Percentiles rank a stretch among this genome's conserved stretches.
Conservation (phyloP, 2,329 filamentous ascomycete genomes). For the Botrytis aclada region DNA sequence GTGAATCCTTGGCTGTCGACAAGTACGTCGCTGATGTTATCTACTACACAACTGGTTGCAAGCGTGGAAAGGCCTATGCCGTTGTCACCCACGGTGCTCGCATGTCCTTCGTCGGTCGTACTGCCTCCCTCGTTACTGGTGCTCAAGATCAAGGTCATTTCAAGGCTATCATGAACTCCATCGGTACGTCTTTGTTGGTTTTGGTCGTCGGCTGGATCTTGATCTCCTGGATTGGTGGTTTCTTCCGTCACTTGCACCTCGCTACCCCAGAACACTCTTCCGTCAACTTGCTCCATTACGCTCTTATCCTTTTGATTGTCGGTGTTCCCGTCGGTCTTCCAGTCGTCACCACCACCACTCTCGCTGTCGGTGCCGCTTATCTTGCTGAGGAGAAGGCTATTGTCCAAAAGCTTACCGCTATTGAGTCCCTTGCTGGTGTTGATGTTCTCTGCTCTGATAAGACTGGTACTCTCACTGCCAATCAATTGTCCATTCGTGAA, state of each 20-base stretch:
- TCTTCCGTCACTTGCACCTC: slow-evolving; percentile 68
- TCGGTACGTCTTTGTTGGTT: slow-evolving; percentile 70
- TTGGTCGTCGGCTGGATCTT: slow-evolving; percentile 77
- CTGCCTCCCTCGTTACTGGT: slow-evolving; percentile 69
- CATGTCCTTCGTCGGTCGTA: slow-evolving; percentile 74
- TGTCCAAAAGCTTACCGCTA: slow-evolving; percentile 75
- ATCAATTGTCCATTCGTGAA: slow-evolving; percentile 73
- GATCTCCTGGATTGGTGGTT: slow-evolving; percentile 72
- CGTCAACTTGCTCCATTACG: slow-evolving; percentile 65
- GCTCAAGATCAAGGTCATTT: slow-evolving; percentile 75
- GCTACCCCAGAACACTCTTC: slow-evolving; percentile 55
- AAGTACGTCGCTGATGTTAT: slow-evolving; percentile 74
- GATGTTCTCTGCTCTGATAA: slow-evolving; percentile 80
- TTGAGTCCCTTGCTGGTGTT: slow-evolving; percentile 73
- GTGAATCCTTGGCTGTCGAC: slow-evolving; percentile 75
- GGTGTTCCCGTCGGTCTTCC: slow-evolving; percentile 78
- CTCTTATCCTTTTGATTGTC: slow-evolving; percentile 69
- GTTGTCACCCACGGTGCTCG: slow-evolving; percentile 65
- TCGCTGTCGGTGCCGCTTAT: slow-evolving; percentile 74
- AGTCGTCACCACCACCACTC: slow-evolving; percentile 73
- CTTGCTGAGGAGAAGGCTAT: slow-evolving; percentile 75
- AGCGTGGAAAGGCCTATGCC: slow-evolving; percentile 73
- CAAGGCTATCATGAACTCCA: slow-evolving; percentile 82
- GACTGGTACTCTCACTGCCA: slow-evolving; percentile 73
- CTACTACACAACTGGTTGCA: slow-evolving; percentile 80